Conservation (phyloP, 345 rosid genomes). For the Conringia planisiliqua region DNA sequence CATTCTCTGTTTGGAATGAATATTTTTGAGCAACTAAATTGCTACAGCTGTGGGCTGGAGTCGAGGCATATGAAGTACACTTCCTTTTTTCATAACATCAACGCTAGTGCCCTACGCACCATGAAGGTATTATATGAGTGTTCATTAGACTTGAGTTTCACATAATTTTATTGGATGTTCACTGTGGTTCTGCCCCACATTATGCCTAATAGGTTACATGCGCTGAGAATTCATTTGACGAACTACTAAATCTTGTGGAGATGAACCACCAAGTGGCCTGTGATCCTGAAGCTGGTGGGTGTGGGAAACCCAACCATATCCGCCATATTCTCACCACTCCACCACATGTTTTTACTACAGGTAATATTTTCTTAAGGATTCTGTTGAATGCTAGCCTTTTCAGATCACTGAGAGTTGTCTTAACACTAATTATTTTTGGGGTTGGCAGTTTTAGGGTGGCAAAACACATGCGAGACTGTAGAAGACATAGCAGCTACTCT, state of each 20-base stretch:
- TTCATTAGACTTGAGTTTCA: background rate
- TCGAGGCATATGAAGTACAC: constrained; percentile 88
- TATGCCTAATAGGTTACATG: constrained; percentile 53
- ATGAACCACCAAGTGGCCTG: constrained; percentile 91
- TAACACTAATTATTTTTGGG: background rate
- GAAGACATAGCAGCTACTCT: constrained; percentile 85
- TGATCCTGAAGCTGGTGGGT: constrained; percentile 80
- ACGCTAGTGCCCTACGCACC: constrained; percentile 85
- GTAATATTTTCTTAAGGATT: constrained; percentile 30
- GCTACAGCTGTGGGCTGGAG: constrained; percentile 74
- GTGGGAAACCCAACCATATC: constrained; percentile 80
- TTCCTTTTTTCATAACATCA: constrained; percentile 87
- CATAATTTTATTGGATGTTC: background rate
- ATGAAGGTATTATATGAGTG: constrained; percentile 59
- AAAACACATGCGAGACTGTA: constrained; percentile 79
- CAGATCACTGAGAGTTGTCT: background rate
- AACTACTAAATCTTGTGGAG: constrained; percentile 75
- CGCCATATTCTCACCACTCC: constrained; percentile 70
- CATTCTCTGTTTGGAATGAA: constrained; percentile 95
- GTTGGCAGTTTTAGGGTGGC: constrained; percentile 94
- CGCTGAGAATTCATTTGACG: constrained; percentile 71
- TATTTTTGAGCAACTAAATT: constrained; percentile 74
- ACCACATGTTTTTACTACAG: constrained; percentile 85
- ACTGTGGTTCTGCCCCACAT: background rate
- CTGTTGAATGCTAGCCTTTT: constrained; percentile 4